These are phyloP conservation scores for Mucor piriformis DNA, from an alignment of 371 early-diverging fungal species.

Conservation along the genomic window DNA sequence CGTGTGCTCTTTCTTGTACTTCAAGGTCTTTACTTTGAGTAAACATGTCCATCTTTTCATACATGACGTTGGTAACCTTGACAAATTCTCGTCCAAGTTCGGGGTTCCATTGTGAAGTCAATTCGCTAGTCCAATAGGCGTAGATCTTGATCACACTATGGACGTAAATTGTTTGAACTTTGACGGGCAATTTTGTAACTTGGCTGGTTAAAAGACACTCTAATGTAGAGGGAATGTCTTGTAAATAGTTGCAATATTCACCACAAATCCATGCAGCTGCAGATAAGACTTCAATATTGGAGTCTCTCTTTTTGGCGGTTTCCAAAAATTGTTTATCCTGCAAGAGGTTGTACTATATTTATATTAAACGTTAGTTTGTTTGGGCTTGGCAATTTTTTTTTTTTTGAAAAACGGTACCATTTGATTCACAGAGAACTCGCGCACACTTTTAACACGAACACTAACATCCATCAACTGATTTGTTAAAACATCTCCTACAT, in stretches of 20 bases:
- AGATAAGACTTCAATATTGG: constrained; percentile 76
- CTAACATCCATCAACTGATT: constrained; percentile 87
- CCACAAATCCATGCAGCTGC: constrained; percentile 93
- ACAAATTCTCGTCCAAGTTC: constrained; percentile 53
- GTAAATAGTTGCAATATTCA: constrained; percentile 74
- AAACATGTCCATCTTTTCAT: constrained; percentile 58
- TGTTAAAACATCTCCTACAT: constrained; percentile 70
- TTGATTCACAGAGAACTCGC: constrained; percentile 73
- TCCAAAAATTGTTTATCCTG: constrained; percentile 67
- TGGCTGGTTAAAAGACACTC: constrained; percentile 60
- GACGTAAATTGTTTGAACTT: constrained; percentile 72
- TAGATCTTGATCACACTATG: constrained; percentile 79
- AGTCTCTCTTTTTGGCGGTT: constrained; percentile 61
- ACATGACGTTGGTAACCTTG: constrained; percentile 56
- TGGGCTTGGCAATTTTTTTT: neutral
- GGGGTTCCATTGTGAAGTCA: constrained; percentile 60
- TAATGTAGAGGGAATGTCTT: constrained; percentile 56
- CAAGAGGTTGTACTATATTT: constrained; percentile 43
- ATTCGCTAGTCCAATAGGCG: constrained; percentile 64
- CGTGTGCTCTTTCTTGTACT: constrained; percentile 79
- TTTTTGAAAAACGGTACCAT: constrained; percentile 46
- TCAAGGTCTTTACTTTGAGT: constrained; percentile 68
- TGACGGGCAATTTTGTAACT: constrained; percentile 58
- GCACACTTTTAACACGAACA: constrained; percentile 86
- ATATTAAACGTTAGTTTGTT: neutral